Conservation (phyloP, 768 basidiomycete genomes). For the Neoboletus magnificus region DNA sequence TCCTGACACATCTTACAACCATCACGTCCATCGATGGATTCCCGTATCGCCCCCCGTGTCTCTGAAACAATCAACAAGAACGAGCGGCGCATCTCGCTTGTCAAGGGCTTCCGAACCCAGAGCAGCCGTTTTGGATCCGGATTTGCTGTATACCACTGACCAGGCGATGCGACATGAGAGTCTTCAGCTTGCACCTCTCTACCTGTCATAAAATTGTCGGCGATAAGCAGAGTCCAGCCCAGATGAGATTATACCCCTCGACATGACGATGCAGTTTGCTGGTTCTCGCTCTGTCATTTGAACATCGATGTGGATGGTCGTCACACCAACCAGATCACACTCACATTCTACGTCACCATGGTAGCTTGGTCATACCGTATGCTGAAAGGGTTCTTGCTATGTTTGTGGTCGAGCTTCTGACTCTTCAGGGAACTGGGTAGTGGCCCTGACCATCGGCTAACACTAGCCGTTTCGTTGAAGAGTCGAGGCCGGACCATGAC, state of each 20-base stretch:
- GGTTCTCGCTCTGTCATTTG: background rate
- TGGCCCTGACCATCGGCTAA: too few relatives aligned
- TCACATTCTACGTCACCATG: too few relatives aligned
- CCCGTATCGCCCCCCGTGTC: background rate
- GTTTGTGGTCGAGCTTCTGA: background rate
- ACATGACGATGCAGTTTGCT: background rate
- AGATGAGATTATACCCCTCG: background rate
- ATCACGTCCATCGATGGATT: background rate
- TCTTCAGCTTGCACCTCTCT: background rate
- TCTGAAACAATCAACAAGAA: background rate
- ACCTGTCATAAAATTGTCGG: background rate
- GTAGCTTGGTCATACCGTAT: too few relatives aligned
- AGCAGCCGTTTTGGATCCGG: background rate
- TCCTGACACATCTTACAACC: background rate
- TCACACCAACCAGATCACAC: background rate
- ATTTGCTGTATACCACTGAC: background rate
- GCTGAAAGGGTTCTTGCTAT: background rate
- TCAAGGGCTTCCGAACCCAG: background rate
- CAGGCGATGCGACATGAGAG: background rate
- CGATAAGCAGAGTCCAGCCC: background rate
- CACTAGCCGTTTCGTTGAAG: too few relatives aligned
- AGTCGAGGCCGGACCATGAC: too few relatives aligned
- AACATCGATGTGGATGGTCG: background rate
- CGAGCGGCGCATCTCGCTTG: background rate
- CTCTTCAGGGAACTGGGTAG: too few relatives aligned